Evolutionary conservation across 352 stramenopile species (phyloP), one percentile per base, ranked within the genome.

Genomic region (Phytophthora vignae): DNA sequence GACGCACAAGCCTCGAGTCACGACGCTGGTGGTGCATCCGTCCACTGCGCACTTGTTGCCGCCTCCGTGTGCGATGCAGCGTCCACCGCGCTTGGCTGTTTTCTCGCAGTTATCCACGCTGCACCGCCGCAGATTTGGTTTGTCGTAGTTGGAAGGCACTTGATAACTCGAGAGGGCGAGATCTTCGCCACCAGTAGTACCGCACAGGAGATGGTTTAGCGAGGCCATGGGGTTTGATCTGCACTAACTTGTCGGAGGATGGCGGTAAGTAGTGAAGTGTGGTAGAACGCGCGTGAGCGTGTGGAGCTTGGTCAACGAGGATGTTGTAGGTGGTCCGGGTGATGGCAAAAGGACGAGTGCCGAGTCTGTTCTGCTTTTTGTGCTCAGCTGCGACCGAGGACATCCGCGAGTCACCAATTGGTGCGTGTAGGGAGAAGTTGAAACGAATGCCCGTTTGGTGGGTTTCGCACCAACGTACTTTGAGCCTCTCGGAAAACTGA

Each of bases 1-100:
- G 0, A 90, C 83, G 60, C 80, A 90, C 3, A 84, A 78, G 40
- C 83, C 83, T 73, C 78, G 71, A 69, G 76, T 88, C 27, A 88
- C 78, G 15, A 84, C 76, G 60, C 73, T 84, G 3, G 81, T 86
- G 11, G 42, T 83, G 56, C 81, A 88, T 1, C 76, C 78, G 19
- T 83, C 76, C 14, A 86, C 66, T 0, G 71, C 65, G 60, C 81
- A 88, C 46, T 86, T 88, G 29, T 84, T 86, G 25, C 81, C 78
- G 14, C 81, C 81, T 21, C 78, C 81, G 48, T 88, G 78, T 17
- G 76, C 73, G 38, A 88, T 88, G 55, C 78, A 86, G 29, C 81
- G 67, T 15, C 81, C 81, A 0, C 81, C 81, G 11, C 74, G 76
- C 54, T 88, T 88, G 11, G 78, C 78, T 29, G 76, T 84, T 55